Percentiles rank a stretch among this genome's conserved stretches.
Conservation (phyloP, 352 stramenopile genomes). For the Pythium monospermum region DNA sequence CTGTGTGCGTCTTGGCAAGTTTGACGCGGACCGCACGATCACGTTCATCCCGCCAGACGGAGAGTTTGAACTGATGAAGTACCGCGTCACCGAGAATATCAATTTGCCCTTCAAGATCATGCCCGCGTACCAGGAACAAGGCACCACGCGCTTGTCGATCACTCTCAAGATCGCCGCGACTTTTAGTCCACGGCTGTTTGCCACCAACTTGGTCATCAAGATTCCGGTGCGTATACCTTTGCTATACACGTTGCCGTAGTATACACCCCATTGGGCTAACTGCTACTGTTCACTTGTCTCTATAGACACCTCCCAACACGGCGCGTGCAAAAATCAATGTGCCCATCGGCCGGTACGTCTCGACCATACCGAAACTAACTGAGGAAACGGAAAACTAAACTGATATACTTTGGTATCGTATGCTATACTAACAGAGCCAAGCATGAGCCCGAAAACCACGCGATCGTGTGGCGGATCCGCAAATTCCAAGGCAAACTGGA, state of each 20-base stretch:
- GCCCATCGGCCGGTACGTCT: slow-evolving; percentile 75
- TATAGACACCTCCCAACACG: slow-evolving; percentile 91
- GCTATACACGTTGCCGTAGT: too few relatives aligned
- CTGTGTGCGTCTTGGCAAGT: slow-evolving; percentile 96
- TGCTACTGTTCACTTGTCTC: slow-evolving; percentile 25
- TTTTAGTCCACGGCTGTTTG: slow-evolving; percentile 95
- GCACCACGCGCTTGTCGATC: slow-evolving; percentile 69
- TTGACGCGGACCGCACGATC: slow-evolving; percentile 96
- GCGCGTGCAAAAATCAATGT: slow-evolving; percentile 95
- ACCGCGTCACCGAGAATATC: slow-evolving; percentile 96
- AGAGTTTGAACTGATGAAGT: slow-evolving; percentile 99
- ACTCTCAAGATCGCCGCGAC: slow-evolving; percentile 89
- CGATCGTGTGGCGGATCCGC: slow-evolving; percentile 97
- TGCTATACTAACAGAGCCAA: slow-evolving; percentile 75
- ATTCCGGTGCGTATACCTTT: slow-evolving; percentile 51
- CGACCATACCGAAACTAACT: too few relatives aligned
- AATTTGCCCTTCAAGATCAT: slow-evolving; percentile 98
- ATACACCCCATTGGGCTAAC: too few relatives aligned
- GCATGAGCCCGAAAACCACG: slow-evolving; percentile 97
- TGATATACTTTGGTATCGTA: slow-evolving; percentile 2
- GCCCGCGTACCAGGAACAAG: slow-evolving; percentile 95
- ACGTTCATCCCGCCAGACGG: slow-evolving; percentile 98
- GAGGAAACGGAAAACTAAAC: neutral
- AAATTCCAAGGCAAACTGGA: slow-evolving; percentile 96
- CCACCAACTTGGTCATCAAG: slow-evolving; percentile 96